Percentiles rank a stretch among this genome's conserved stretches.
phyloP scores from a whole-genome alignment of 2,329 filamentous ascomycete genomes.

The Botryosphaeria dothidea region DNA sequence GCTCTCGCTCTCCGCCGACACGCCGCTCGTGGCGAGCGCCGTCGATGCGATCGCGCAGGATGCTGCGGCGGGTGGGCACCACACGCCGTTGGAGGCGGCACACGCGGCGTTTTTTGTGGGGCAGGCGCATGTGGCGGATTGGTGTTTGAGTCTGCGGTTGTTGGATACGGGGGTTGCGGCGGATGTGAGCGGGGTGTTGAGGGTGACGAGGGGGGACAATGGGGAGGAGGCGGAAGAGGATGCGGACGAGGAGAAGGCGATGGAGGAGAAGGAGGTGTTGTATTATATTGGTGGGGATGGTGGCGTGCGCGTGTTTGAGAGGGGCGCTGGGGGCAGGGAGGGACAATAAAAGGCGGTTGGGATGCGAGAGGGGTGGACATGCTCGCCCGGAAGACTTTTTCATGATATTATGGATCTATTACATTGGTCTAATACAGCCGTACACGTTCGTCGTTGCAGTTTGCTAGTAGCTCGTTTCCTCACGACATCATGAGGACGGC shows the following conservation, averaged over 20 bases:
- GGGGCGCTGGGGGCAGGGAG: conserved; percentile 55
- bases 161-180: conserved; percentile 86
- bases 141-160: conserved; percentile 70
- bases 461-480: background rate
- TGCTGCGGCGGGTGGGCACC: conserved; percentile 26
- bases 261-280: conserved; percentile 68
- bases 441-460: background rate
- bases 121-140: conserved; percentile 73
- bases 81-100: conserved; percentile 67
- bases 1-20: conserved; percentile 70
- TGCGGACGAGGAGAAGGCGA: conserved; percentile 26
- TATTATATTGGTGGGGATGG: conserved; percentile 82
- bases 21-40: conserved; percentile 62
- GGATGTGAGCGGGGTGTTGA: conserved; percentile 86
- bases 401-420: background rate
- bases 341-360: background rate
- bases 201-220: conserved; percentile 65
- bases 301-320: conserved; percentile 78
- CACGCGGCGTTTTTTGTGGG: conserved; percentile 71
- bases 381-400: too few species aligned
- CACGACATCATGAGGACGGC: background rate
- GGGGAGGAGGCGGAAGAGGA: conserved; percentile 39
- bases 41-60: conserved; percentile 36
- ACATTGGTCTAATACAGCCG: background rate
- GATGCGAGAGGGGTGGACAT: too few species aligned